phyloP scores from a whole-genome alignment of 768 basidiomycete species.

The Suillus americanus region DNA sequence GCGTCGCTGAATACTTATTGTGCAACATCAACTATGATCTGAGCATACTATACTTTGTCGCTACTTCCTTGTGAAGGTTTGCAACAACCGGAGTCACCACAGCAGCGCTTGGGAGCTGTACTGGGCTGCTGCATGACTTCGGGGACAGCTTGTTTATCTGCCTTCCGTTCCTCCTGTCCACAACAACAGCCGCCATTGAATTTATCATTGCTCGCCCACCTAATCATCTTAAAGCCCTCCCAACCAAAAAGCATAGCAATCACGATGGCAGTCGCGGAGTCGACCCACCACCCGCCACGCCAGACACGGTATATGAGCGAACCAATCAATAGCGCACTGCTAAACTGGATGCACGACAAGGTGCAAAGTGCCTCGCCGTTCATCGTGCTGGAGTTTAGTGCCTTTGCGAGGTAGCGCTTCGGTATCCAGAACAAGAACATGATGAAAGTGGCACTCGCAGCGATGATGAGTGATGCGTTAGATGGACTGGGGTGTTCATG shows the following conservation, averaged over 20 bases:
- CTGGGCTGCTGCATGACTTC: background rate
- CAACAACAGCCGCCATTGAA: slow-evolving; percentile 42
- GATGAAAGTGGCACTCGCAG: slow-evolving; percentile 38
- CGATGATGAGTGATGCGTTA: slow-evolving; percentile 42
- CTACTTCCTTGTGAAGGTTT: background rate
- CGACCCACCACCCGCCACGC: slow-evolving; percentile 51
- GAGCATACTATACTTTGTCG: background rate
- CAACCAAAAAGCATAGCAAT: slow-evolving; percentile 43
- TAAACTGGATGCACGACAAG: slow-evolving; percentile 44
- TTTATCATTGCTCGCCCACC: slow-evolving; percentile 34
- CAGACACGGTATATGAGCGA: slow-evolving; percentile 39
- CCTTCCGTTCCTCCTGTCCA: background rate
- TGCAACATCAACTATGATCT: background rate
- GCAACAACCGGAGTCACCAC: background rate
- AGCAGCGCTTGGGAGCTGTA: background rate
- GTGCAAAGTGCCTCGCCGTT: slow-evolving; percentile 45
- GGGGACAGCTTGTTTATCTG: background rate
- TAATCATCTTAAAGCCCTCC: slow-evolving; percentile 44
- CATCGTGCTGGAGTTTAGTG: slow-evolving; percentile 45
- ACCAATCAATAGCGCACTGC: slow-evolving; percentile 41
- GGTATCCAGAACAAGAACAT: slow-evolving; percentile 43
- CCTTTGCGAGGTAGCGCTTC: slow-evolving; percentile 44
- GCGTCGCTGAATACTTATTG: background rate
- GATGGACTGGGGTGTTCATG: slow-evolving; percentile 39
- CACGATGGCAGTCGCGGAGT: slow-evolving; percentile 41